phyloP scores from a whole-genome alignment of 768 basidiomycete genomes.

The Mrakia gelida region DNA sequence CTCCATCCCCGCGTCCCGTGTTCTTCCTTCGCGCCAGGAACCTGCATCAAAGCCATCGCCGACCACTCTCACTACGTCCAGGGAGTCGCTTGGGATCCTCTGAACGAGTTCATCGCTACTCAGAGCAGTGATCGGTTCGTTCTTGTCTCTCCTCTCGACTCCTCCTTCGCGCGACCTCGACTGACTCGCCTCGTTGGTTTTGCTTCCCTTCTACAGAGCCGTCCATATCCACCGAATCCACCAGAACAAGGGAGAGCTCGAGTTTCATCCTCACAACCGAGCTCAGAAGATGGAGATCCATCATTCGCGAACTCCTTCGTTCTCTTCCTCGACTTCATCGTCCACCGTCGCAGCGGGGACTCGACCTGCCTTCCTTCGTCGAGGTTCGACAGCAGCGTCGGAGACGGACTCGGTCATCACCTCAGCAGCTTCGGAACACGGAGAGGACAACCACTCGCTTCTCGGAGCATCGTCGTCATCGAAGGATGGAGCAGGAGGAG shows the following conservation, averaged over 20 bases:
- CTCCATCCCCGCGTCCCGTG: neutral
- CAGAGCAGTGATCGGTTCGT: constrained; percentile 81
- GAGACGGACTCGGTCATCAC: constrained; percentile 27
- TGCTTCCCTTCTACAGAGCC: constrained; percentile 47
- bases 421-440: constrained; percentile 20
- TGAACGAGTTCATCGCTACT: constrained; percentile 95
- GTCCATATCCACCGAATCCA: constrained; percentile 90
- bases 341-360: constrained; percentile 39
- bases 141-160: neutral
- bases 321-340: constrained; percentile 39
- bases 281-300: constrained; percentile 42
- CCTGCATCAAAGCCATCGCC: constrained; percentile 80
- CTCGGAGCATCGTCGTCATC: constrained; percentile 1
- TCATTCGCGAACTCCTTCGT: constrained; percentile 44
- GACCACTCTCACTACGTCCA: constrained; percentile 97
- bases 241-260: constrained; percentile 72
- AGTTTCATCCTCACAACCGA: constrained; percentile 56
- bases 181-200: neutral
- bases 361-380: constrained; percentile 39
- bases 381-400: constrained; percentile 39
- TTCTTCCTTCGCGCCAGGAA: constrained; percentile 53
- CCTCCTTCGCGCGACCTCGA: neutral
- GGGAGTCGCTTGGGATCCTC: constrained; percentile 97
- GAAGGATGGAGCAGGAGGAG: neutral
- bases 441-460: constrained; percentile 17